These are phyloP conservation scores for Sarocladium oryzae DNA, from an alignment of 2,329 filamentous ascomycete genomes.

Conservation along the genomic window DNA sequence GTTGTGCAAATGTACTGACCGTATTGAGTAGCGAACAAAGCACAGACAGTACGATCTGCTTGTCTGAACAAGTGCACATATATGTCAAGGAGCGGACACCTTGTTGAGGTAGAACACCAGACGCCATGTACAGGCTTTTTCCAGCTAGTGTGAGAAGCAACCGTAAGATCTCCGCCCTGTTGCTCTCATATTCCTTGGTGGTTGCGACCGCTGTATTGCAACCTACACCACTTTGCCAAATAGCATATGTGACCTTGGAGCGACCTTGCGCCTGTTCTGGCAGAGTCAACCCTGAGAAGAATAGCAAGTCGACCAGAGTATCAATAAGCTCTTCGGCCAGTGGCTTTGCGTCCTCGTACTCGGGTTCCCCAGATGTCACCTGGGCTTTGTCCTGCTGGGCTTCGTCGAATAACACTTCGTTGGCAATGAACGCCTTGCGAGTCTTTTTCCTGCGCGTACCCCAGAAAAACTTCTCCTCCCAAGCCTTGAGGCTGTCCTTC, in stretches of 20 bases:
- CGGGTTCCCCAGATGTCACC: slow-evolving; percentile 47
- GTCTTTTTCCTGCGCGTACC: slow-evolving; percentile 64
- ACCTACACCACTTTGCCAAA: slow-evolving; percentile 97
- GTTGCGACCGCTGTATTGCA: slow-evolving; percentile 85
- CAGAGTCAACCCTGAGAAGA: slow-evolving; percentile 85
- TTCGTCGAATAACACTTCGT: slow-evolving; percentile 81
- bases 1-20: slow-evolving; percentile 43
- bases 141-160: slow-evolving; percentile 80
- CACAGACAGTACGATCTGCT: slow-evolving; percentile 83
- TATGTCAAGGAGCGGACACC: slow-evolving; percentile 84
- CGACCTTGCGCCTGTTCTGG: slow-evolving; percentile 65
- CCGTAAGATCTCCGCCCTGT: slow-evolving; percentile 82
- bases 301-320: slow-evolving; percentile 79
- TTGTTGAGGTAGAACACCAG: slow-evolving; percentile 70
- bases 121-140: slow-evolving; percentile 88
- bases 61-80: slow-evolving; percentile 79
- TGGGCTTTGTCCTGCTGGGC: slow-evolving; percentile 46
- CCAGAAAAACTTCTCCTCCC: slow-evolving; percentile 97
- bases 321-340: slow-evolving; percentile 91
- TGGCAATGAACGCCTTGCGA: slow-evolving; percentile 56
- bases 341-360: slow-evolving; percentile 78
- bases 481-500: slow-evolving; percentile 69
- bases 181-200: slow-evolving; percentile 88
- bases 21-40: slow-evolving; percentile 93
- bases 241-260: slow-evolving; percentile 81